Evolutionary conservation across 2,329 filamentous ascomycete genomes (phyloP).

Genomic region (Lecanicillium sp.): DNA sequence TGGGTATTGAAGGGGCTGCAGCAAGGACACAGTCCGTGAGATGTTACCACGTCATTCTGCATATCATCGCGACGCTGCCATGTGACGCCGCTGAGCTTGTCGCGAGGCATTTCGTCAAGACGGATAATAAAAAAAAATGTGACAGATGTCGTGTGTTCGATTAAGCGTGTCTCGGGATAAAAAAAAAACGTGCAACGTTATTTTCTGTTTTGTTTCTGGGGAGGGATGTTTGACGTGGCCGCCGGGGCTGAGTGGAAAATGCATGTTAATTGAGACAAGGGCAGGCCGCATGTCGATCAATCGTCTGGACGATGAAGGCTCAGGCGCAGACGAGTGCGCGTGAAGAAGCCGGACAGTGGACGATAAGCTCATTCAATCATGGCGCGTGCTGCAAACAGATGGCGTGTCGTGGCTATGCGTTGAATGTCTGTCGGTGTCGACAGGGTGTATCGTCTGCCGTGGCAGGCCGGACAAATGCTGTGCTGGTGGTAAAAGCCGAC

Average conservation of each 20-base stretch:
- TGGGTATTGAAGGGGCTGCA: too few species aligned
- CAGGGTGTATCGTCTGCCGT: too few species aligned
- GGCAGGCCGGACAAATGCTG: too few species aligned
- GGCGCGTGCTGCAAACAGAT: background rate
- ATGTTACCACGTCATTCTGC: conserved; percentile 11
- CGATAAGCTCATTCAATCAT: background rate
- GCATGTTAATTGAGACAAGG: background rate
- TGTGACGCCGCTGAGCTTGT: background rate
- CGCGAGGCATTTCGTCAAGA: background rate
- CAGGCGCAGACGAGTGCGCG: background rate
- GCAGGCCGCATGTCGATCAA: conserved; percentile 6
- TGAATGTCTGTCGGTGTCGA: background rate
- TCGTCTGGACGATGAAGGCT: background rate
- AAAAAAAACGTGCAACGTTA: background rate
- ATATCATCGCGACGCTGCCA: background rate
- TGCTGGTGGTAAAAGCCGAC: too few species aligned
- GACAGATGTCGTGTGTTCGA: too few species aligned
- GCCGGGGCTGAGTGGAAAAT: background rate
- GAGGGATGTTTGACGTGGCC: background rate
- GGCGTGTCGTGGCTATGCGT: background rate
- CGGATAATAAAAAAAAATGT: background rate
- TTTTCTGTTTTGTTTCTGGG: background rate
- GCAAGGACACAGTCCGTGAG: background rate
- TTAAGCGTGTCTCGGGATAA: background rate
- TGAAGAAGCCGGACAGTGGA: background rate